Evolutionary conservation across 768 basidiomycete genomes (phyloP).

Genomic region (Naganishia randhawae): DNA sequence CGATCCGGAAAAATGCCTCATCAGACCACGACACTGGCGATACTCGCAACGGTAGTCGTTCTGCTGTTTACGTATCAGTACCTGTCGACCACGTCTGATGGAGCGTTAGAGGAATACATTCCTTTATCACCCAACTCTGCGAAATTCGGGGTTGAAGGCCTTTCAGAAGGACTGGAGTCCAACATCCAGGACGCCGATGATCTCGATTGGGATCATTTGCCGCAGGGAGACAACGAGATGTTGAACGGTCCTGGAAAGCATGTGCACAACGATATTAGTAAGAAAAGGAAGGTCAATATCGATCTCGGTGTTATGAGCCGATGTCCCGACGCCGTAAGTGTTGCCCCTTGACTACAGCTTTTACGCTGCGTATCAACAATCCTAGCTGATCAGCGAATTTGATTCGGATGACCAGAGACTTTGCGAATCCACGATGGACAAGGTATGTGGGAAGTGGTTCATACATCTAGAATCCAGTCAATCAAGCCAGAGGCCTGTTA

Average conservation of each 20-base stretch:
- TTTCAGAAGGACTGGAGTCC: not conserved
- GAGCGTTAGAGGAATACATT: not conserved
- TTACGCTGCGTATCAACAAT: constrained; percentile 4
- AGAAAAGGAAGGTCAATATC: constrained; percentile 53
- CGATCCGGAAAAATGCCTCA: constrained; percentile 2
- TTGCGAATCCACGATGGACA: constrained; percentile 73
- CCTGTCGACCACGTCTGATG: not conserved
- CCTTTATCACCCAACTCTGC: constrained; percentile 15
- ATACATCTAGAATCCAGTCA: not conserved
- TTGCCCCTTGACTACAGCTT: not conserved
- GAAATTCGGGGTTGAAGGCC: not conserved
- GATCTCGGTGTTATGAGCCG: constrained; percentile 64
- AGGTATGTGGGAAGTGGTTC: constrained; percentile 52
- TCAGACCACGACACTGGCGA: constrained; percentile 11
- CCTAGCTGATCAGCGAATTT: not conserved
- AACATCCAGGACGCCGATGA: constrained; percentile 11
- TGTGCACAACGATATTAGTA: not conserved
- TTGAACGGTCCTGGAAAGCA: not conserved
- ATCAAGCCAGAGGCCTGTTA: not conserved
- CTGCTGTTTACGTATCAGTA: constrained; percentile 9
- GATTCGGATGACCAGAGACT: constrained; percentile 51
- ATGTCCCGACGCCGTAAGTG: constrained; percentile 68
- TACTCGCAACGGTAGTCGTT: constrained; percentile 6
- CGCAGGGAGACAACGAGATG: not conserved
- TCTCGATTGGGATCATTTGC: constrained; percentile 12